phyloP scores from a whole-genome alignment of 805 yeast genomes.

The Candida sanyiensis region DNA sequence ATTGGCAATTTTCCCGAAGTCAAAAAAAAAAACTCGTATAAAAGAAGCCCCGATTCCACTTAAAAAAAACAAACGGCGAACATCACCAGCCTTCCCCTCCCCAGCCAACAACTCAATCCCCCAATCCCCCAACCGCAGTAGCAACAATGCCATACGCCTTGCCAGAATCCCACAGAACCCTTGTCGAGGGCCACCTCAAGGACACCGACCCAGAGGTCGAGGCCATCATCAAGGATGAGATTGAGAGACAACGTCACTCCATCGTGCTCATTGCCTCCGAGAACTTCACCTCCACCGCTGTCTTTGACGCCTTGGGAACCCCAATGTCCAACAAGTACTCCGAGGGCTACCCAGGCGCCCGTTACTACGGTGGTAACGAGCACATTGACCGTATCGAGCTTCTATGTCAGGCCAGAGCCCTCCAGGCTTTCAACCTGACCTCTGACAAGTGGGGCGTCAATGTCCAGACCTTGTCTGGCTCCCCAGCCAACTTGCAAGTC shows the following conservation, averaged over 20 bases:
- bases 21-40: neutral
- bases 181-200: constrained; percentile 52
- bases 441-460: constrained; percentile 94
- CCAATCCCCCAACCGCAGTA: neutral
- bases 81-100: neutral
- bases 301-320: constrained; percentile 89
- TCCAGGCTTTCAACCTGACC: constrained; percentile 71
- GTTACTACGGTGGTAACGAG: constrained; percentile 98
- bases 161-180: constrained; percentile 56
- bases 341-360: constrained; percentile 96
- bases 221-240: constrained; percentile 69
- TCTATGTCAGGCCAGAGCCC: constrained; percentile 86
- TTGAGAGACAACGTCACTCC: constrained; percentile 83
- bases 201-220: constrained; percentile 84
- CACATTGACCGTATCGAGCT: constrained; percentile 87
- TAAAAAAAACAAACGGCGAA: neutral
- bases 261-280: constrained; percentile 92
- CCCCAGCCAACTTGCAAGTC: constrained; percentile 93
- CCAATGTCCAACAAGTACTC: constrained; percentile 98
- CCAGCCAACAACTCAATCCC: constrained; percentile 1
- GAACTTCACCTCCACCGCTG: constrained; percentile 92
- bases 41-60: neutral
- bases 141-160: constrained; percentile 53
- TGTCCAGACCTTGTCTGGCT: constrained; percentile 92
- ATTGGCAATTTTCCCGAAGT: constrained; percentile 4